These are phyloP conservation scores for Didymellaceae sp. DNA, from an alignment of 2,329 filamentous ascomycete species.

Conservation along the genomic window DNA sequence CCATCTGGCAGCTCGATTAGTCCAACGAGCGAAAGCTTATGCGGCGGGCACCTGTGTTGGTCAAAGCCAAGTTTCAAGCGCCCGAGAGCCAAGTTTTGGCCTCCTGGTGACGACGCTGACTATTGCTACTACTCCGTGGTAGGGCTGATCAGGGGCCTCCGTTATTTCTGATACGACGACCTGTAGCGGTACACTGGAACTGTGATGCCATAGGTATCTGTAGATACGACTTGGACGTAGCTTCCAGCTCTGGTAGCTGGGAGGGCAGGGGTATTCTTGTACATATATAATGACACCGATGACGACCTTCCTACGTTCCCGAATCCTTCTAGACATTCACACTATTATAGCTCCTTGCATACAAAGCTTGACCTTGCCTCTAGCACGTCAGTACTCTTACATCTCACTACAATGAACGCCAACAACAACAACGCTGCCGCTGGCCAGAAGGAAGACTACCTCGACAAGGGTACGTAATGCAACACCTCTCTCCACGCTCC, in stretches of 20 bases:
- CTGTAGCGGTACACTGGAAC: neutral
- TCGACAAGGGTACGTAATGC: slow-evolving; percentile 25
- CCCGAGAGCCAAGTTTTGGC: slow-evolving; percentile 22
- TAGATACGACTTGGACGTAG: too few relatives aligned
- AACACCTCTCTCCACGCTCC: neutral
- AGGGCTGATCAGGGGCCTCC: slow-evolving; percentile 9
- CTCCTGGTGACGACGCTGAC: slow-evolving; percentile 11
- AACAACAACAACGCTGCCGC: slow-evolving; percentile 16
- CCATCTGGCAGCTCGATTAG: neutral
- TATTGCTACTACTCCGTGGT: neutral
- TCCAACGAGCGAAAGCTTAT: slow-evolving; percentile 2
- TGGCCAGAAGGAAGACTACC: slow-evolving; percentile 17
- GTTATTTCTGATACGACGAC: slow-evolving; percentile 3
- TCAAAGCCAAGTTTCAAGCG: slow-evolving; percentile 18
- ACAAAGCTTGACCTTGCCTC: slow-evolving; percentile 5
- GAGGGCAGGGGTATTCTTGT: neutral
- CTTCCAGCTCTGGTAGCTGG: too few relatives aligned
- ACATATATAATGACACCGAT: slow-evolving; percentile 9
- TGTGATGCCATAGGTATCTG: slow-evolving; percentile 11
- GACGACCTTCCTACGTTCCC: slow-evolving; percentile 3
- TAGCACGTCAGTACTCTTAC: slow-evolving; percentile 3
- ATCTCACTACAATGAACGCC: slow-evolving; percentile 8
- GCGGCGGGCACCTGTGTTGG: neutral
- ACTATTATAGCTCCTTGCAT: slow-evolving; percentile 9
- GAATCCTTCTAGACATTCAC: neutral